phyloP scores from a whole-genome alignment of 176 grass and related monocot species.

The Carex parvula region DNA sequence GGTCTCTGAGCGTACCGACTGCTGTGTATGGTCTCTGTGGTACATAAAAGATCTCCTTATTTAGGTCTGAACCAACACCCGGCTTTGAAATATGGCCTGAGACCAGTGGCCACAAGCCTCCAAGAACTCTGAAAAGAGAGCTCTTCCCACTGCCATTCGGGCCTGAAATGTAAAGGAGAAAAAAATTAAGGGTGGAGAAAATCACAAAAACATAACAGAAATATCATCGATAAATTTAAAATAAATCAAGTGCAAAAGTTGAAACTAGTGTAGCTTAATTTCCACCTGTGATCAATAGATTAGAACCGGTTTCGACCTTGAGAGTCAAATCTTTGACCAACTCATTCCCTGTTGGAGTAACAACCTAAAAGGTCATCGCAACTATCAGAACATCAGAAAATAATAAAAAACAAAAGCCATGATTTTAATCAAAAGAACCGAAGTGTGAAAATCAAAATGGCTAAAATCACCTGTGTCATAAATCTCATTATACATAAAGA shows the following conservation, averaged over 20 bases:
- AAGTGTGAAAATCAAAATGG: conserved; percentile 3
- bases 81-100: conserved; percentile 98
- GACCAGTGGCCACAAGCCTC: conserved; percentile 90
- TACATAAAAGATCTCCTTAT: conserved; percentile 99
- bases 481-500: background rate
- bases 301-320: conserved; percentile 83
- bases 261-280: conserved; percentile 11
- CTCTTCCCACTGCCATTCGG: conserved; percentile 99
- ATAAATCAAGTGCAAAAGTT: background rate
- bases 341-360: conserved; percentile 86
- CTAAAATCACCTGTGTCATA: background rate
- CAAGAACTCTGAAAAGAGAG: conserved; percentile 97
- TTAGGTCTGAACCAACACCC: conserved; percentile 96
- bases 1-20: conserved; percentile 97
- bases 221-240: background rate
- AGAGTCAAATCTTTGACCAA: conserved; percentile 92
- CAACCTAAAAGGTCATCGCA: conserved; percentile 60
- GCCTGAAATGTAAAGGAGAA: conserved; percentile 47
- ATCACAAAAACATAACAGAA: background rate
- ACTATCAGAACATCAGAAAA: conserved; percentile 33
- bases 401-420: background rate
- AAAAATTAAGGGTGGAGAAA: background rate
- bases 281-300: conserved; percentile 97
- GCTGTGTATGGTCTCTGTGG: conserved; percentile 98
- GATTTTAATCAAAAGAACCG: conserved; percentile 17